Conservation (phyloP, 2,329 filamentous ascomycete species). For the Gremmenia infestans region DNA sequence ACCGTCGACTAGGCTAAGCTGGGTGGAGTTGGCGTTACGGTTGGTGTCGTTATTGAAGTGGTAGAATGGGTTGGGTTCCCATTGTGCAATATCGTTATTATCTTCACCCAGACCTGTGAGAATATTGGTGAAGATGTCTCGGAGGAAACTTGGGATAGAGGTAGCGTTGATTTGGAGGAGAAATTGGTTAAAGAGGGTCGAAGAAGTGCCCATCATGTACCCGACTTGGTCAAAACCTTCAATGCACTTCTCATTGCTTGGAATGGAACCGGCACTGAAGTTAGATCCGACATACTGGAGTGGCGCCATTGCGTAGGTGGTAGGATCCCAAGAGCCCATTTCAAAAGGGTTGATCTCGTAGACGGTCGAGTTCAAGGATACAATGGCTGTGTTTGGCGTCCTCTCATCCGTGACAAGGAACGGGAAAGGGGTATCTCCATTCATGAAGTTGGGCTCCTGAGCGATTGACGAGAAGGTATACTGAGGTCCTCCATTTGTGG, state of each 20-base stretch:
- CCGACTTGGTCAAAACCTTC: constrained; percentile 78
- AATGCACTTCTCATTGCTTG: constrained; percentile 56
- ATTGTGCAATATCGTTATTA: constrained; percentile 70
- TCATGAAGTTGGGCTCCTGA: constrained; percentile 54
- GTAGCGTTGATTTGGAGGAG: constrained; percentile 58
- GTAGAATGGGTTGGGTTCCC: constrained; percentile 71
- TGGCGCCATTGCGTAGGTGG: constrained; percentile 65
- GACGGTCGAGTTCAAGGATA: constrained; percentile 69
- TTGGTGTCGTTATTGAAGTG: constrained; percentile 57
- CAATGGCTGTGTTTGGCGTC: constrained; percentile 52
- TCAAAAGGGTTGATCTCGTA: constrained; percentile 78
- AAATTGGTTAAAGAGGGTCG: constrained; percentile 77
- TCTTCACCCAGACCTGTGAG: constrained; percentile 50
- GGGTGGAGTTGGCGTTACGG: constrained; percentile 44
- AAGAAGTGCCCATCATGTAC: constrained; percentile 81
- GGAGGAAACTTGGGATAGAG: constrained; percentile 43
- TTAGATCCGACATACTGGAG: constrained; percentile 67
- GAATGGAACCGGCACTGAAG: constrained; percentile 58
- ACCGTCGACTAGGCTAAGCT: constrained; percentile 71
- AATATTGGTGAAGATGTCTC: constrained; percentile 47
- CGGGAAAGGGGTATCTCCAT: constrained; percentile 64
- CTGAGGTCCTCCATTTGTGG: constrained; percentile 63
- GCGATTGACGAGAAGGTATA: constrained; percentile 83
- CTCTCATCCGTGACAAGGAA: constrained; percentile 68
- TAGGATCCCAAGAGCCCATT: constrained; percentile 72